These are phyloP conservation scores for Vickermania ingenoplastis DNA, from an alignment of 208 protist genomes.

Conservation along the genomic window DNA sequence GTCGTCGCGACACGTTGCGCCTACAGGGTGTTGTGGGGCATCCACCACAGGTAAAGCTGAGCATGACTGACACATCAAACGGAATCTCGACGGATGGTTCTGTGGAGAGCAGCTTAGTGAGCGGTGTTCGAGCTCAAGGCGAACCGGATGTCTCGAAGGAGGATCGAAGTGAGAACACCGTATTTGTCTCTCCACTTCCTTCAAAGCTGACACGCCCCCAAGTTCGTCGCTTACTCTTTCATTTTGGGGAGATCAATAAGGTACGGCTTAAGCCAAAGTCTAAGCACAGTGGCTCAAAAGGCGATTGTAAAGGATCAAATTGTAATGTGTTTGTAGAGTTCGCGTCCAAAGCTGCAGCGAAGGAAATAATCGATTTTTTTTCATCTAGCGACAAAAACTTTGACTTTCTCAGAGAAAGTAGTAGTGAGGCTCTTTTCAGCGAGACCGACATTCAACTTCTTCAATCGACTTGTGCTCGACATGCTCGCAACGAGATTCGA, in stretches of 20 bases:
- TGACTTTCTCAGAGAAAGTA: neutral
- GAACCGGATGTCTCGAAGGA: neutral
- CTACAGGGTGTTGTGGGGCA: conserved; percentile 1
- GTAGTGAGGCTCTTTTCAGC: neutral
- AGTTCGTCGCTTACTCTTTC: conserved; percentile 55
- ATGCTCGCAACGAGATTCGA: neutral
- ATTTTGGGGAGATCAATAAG: conserved; percentile 83
- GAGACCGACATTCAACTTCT: neutral
- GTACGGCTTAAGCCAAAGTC: conserved; percentile 43
- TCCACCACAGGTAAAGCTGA: conserved; percentile 27
- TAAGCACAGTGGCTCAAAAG: neutral
- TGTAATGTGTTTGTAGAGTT: neutral
- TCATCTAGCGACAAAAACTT: neutral
- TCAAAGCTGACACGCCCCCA: conserved; percentile 40
- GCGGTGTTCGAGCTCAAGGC: neutral
- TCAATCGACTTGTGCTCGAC: neutral
- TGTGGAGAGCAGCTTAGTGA: conserved; percentile 17
- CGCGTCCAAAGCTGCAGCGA: neutral
- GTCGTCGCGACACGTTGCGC: neutral
- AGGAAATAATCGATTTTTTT: neutral
- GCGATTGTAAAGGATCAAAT: neutral
- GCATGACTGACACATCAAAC: conserved; percentile 25
- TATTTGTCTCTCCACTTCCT: conserved; percentile 79
- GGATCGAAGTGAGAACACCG: conserved; percentile 18
- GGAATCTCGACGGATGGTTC: conserved; percentile 37